Base-by-base conservation (phyloP, 2,329 filamentous ascomycete species). In the Pseudocercospora pini-densiflorae region DNA sequence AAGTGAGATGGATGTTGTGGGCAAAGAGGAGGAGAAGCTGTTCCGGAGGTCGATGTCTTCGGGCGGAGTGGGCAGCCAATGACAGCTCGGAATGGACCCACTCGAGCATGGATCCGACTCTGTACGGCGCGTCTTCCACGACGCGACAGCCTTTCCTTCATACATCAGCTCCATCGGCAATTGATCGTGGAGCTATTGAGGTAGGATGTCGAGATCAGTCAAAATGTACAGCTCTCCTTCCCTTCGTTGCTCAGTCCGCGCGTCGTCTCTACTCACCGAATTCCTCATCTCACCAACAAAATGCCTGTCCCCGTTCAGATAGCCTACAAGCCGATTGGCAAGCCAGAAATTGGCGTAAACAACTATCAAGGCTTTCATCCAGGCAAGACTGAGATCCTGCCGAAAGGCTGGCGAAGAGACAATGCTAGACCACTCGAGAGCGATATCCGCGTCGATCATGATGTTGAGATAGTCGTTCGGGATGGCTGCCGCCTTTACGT, bases 401-500 rank as follows among this genome's bases (percentile, higher is more conserved):
- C 72, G 5, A 77, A 74, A 58, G 80, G 80, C 47, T 78, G 77
- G 71, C 79, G 78, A 55, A 75, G 77, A 12, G 76, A 79, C 69
- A 72, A 78, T 59, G 75, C 77, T 3, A 76, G 76, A 55, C 70
- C 76, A 6, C 70, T 80, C 14, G 69, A 73, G 58, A 78, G 74
- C 58, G 78, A 81, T 54, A 83, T 84, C 51, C 73, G 72, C 0
- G 71, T 83, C n/a, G 80, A 84, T 5, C 81, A 82, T 63, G 82
- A 84, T 69, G 78, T 83, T 31, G 77, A 79, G 43, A 80, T 84
- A 45, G 70, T 72, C 3, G 76, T 82, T 1, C 77, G 81, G 54
- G 81, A 84, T 66, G 82, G 83, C 21, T 73, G 67, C 10, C 73
- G 73, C 0, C 73, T 84, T 0, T 83, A 82, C 67, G 76, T 75